Evolutionary conservation across 1,284 basidiomycete species (phyloP).

Genomic region (Ustilago crameri): DNA sequence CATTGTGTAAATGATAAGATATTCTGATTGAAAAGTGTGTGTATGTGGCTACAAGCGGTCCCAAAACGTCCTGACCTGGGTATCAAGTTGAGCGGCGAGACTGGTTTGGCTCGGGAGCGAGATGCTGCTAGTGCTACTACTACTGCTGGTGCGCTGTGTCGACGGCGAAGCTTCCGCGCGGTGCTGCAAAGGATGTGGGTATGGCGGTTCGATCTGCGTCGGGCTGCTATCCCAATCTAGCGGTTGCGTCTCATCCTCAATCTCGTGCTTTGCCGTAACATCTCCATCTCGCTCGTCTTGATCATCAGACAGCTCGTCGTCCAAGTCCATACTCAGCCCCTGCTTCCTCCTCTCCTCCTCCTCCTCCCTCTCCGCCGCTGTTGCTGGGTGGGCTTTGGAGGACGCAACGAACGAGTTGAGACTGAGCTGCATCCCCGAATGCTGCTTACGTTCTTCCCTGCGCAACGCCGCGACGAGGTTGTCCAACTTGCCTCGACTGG

Average conservation of each 20-base stretch:
- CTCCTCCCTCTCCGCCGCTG: background rate
- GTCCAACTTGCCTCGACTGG: conserved; percentile 11
- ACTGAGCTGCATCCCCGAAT: conserved; percentile 27
- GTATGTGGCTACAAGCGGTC: conserved; percentile 10
- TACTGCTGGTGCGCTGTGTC: conserved; percentile 1
- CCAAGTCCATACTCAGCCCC: conserved; percentile 20
- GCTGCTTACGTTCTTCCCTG: conserved; percentile 22
- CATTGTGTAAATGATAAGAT: conserved; percentile 10
- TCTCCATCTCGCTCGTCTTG: conserved; percentile 7
- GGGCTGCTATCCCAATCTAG: conserved; percentile 18
- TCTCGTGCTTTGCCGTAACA: too few species aligned
- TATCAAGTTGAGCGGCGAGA: conserved; percentile 8
- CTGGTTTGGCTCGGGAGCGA: conserved; percentile 18
- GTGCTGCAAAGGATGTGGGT: background rate
- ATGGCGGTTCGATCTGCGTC: conserved; percentile 3
- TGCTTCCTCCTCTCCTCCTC: background rate
- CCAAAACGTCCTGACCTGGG: conserved; percentile 22
- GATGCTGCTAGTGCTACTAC: conserved; percentile 5
- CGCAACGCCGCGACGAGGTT: conserved; percentile 25
- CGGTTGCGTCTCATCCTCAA: conserved; percentile 28
- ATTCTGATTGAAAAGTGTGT: background rate
- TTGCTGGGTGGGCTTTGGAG: background rate
- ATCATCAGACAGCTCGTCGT: conserved; percentile 34
- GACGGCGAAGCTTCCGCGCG: background rate
- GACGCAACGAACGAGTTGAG: conserved; percentile 12